These are phyloP conservation scores for Capsella bursapastoris DNA, from an alignment of 345 rosid genomes.

Conservation along the genomic window DNA sequence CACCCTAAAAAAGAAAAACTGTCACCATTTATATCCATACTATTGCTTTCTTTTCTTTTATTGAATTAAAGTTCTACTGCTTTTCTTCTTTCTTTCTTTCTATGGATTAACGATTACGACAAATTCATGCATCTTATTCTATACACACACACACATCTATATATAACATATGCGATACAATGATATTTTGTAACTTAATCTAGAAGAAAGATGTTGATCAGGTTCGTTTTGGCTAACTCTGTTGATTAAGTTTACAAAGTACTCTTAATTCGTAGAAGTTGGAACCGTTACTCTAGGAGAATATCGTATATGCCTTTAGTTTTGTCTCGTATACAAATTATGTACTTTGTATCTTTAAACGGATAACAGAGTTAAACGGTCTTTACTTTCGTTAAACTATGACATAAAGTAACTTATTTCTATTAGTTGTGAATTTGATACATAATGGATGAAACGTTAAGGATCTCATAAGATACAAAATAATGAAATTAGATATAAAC, in stretches of 20 bases:
- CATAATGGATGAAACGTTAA: conserved; percentile 19
- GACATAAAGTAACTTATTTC: conserved; percentile 19
- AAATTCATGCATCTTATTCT: conserved; percentile 31
- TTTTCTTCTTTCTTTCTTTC: neutral
- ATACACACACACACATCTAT: conserved; percentile 4
- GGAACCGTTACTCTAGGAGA: neutral
- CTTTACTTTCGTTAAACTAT: neutral
- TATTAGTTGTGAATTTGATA: conserved; percentile 11
- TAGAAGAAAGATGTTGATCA: conserved; percentile 2
- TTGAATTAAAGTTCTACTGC: conserved; percentile 27
- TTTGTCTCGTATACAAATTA: neutral
- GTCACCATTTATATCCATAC: conserved; percentile 33
- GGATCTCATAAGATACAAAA: conserved; percentile 21
- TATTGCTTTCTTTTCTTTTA: conserved; percentile 38
- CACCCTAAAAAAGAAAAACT: neutral
- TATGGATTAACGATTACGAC: conserved; percentile 24
- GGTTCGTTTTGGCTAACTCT: conserved; percentile 19
- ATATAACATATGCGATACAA: conserved; percentile 2
- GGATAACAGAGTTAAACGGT: neutral
- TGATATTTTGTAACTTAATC: neutral
- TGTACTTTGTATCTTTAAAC: neutral
- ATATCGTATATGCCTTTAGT: neutral
- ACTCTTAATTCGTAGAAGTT: conserved; percentile 15
- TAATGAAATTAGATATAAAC: conserved; percentile 15
- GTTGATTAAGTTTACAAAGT: neutral